Percentiles rank a stretch among this genome's conserved stretches.
phyloP scores from a whole-genome alignment of 441 rosid genomes.

The Gossypium lobatum region DNA sequence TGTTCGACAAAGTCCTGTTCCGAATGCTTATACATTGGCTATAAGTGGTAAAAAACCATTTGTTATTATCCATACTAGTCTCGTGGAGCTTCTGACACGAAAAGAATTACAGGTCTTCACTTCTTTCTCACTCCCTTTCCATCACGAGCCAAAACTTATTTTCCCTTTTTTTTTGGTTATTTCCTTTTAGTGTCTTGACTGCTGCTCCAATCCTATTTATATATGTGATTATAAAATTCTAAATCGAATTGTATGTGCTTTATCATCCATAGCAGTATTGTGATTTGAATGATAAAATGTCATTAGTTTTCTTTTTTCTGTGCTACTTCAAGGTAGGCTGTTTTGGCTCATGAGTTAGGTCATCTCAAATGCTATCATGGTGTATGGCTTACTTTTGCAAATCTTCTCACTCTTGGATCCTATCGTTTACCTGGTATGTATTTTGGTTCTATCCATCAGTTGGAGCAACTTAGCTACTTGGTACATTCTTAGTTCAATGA shows the following conservation, averaged over 20 bases:
- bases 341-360: conserved; percentile 93
- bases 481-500: not conserved
- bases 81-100: conserved; percentile 81
- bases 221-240: not conserved
- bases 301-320: conserved; percentile 17
- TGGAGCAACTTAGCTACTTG: conserved; percentile 1
- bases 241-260: not conserved
- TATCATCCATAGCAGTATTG: not conserved
- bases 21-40: conserved; percentile 86
- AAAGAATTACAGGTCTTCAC: conserved; percentile 72
- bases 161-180: not conserved
- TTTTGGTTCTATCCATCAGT: not conserved
- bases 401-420: conserved; percentile 84
- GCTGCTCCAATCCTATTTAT: not conserved
- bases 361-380: conserved; percentile 96
- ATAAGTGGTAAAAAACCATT: conserved; percentile 84
- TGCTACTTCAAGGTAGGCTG: conserved; percentile 50
- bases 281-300: conserved; percentile 15
- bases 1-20: conserved; percentile 84
- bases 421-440: conserved; percentile 75
- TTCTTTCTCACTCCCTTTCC: conserved; percentile 5
- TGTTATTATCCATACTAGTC: conserved; percentile 80
- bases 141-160: not conserved
- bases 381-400: conserved; percentile 95
- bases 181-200: not conserved